Evolutionary conservation across 169 alveolate species (phyloP).

Genomic region (Plasmodium relictum): DNA sequence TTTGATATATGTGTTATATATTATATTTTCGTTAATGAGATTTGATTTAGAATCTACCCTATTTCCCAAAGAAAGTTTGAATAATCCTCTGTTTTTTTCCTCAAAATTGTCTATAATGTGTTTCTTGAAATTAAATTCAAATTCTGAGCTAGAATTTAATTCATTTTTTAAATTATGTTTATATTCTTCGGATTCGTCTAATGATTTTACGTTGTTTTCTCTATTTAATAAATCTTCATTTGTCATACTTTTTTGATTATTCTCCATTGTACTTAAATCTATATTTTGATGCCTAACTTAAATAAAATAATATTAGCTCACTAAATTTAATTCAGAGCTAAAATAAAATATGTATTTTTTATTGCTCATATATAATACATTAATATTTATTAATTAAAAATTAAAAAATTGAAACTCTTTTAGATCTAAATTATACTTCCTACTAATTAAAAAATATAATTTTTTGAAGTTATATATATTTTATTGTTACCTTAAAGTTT

Average conservation of each 20-base stretch:
- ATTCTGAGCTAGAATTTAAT: constrained; percentile 46
- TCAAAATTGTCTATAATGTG: constrained; percentile 46
- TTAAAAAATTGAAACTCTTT: no score
- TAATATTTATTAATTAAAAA: background rate
- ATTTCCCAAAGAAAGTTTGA: constrained; percentile 42
- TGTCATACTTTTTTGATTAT: constrained; percentile 7
- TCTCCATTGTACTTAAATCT: constrained; percentile 20
- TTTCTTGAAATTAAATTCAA: constrained; percentile 52
- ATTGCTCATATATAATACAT: constrained; percentile 1
- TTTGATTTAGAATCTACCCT: constrained; percentile 10
- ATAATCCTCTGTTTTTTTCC: constrained; percentile 42
- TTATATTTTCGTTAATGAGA: constrained; percentile 3
- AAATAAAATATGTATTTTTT: constrained; percentile 16
- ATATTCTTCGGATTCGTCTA: constrained; percentile 20
- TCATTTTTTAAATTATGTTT: constrained; percentile 11
- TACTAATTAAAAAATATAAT: no score
- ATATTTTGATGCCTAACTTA: background rate
- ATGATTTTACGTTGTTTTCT: constrained; percentile 29
- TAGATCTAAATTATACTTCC: no score
- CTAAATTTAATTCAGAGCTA: background rate
- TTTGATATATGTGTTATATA: constrained; percentile 8
- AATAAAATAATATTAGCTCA: constrained; percentile 18
- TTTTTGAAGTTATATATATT: no score
- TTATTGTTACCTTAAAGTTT: no score
- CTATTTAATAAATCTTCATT: constrained; percentile 15